Evolutionary conservation across 75 land plant species (phyloP), one percentile per base, ranked within the genome.

Genomic region (Picea glauca): DNA sequence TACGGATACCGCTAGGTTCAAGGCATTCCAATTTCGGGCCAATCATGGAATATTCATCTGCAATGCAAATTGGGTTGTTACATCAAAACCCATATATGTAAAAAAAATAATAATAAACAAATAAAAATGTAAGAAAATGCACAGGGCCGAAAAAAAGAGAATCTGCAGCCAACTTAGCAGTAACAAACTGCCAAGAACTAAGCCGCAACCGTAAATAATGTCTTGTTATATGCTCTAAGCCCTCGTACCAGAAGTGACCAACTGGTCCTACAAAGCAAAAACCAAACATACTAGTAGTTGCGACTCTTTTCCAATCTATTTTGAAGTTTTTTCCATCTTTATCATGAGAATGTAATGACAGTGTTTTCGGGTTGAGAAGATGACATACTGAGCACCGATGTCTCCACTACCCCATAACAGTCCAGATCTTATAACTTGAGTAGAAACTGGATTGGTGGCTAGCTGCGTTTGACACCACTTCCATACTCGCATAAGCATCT

Each of bases 231-330:
- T 83, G 83, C 79, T 97, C 99, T 84, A 97, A 74, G 13, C 90
- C 90, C 80, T 93, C 94, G 74, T 97, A 96, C 98, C 98, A 96
- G 78, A 80, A 85, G 79, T 96, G 95, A 56, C 99, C 99, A 68
- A 96, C 84, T 14, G 99, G 98, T 75, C 98, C 99, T 82, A 94
- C 98, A 82, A 96, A 96, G 62, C 87, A 88, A 75, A 94, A 81
- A 11, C 99, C 99, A 86, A 96, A 96, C 80, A 87, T 78, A 79
- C 98, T 91, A 8, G 95, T 85, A 12, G 80, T 86, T 32, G 85
- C 92, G 32, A 89, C 97, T 56, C 97, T 85, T 87, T 77, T 90
- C 99, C 97, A 94, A 54, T 94, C 83, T 33, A 92, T 80, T 58
- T 83, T 85, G 40, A 87, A 76, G 30, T 86, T 81, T 75, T 80